Base-by-base conservation (phyloP, 2,329 filamentous ascomycete species). In the Fusarium musae region DNA sequence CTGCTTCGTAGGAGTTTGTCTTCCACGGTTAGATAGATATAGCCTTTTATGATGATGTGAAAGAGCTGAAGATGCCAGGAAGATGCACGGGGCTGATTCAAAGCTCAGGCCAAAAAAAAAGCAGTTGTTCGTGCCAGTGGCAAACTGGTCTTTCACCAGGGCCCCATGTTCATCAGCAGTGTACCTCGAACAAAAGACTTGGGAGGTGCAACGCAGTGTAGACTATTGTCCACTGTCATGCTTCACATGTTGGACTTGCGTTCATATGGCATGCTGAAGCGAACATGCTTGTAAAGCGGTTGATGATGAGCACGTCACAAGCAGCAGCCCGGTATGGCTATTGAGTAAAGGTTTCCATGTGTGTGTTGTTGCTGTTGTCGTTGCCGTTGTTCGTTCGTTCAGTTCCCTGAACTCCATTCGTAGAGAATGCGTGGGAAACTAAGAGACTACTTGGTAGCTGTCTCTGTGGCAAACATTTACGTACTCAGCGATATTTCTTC, bases 391-490 rank as follows among this genome's bases (percentile, higher is more conserved):
- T 23, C 23, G 11, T 16, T 28, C 3, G 19, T 11, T 21, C 12
- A 4, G 13, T 10, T 21, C 1, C 2, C 12, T 15, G 19, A 21
- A 2, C 26, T 7, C 3, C 12, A 28, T 21, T 47, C 3, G 3
- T 9, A 8, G 13, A 30, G 19, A 16, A 9, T 11, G 13, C 19
- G 4, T 0, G 3, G 8, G 13, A 16, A 17, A 30, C 21, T 9
- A 4, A 16, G 1, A n/a, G 15, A 15, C 21, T 15, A 17, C 6
- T 12, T 3, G 4, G 6, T 17, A 17, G 46, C 21, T 1, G 9
- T 16, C 19, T 9, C 6, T 1, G 8, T 49, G 2, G 8, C 19
- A 11, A 16, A 1, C 3, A n/a, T n/a, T 1, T 19, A 1, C 23
- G 6, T 12, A 5, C 12, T 44, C 3, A 19, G 6, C 1, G 23